phyloP scores from a whole-genome alignment of 2,329 filamentous ascomycete genomes.

The Xylariomycetidae sp. region DNA sequence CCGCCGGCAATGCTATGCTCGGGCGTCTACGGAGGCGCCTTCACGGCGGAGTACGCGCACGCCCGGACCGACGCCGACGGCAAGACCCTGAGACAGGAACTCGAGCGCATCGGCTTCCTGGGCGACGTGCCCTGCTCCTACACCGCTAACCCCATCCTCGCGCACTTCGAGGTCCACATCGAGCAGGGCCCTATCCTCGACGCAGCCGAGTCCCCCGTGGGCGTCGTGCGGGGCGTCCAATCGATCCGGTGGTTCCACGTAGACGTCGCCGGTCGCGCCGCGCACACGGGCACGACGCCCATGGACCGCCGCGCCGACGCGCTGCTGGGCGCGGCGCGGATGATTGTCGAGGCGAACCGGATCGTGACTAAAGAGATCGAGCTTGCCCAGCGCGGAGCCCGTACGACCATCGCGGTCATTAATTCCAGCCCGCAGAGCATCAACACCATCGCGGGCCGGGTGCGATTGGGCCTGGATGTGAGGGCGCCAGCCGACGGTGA shows the following conservation, averaged over 20 bases:
- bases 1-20: constrained; percentile 10
- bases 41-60: constrained; percentile 7
- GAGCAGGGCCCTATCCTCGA: constrained; percentile 17
- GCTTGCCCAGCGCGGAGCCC: neutral
- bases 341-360: constrained; percentile 12
- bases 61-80: constrained; percentile 5
- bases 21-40: constrained; percentile 11
- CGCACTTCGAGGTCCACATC: constrained; percentile 18
- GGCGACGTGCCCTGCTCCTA: constrained; percentile 10
- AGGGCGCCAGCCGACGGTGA: constrained; percentile 5
- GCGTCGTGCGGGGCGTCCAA: constrained; percentile 15
- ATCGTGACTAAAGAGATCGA: constrained; percentile 10
- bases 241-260: constrained; percentile 23
- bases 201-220: constrained; percentile 7
- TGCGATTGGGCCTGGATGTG: constrained; percentile 5
- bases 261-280: constrained; percentile 25
- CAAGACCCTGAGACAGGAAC: constrained; percentile 11
- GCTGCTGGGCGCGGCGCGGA: constrained; percentile 15
- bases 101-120: constrained; percentile 14
- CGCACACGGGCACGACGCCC: constrained; percentile 28
- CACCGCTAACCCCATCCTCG: constrained; percentile 10
- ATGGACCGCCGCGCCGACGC: constrained; percentile 22
- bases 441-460: constrained; percentile 8
- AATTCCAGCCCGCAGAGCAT: constrained; percentile 10
- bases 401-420: constrained; percentile 14